Evolutionary conservation across 139 green algal genomes (phyloP).

Genomic region (Chlorella sp.): DNA sequence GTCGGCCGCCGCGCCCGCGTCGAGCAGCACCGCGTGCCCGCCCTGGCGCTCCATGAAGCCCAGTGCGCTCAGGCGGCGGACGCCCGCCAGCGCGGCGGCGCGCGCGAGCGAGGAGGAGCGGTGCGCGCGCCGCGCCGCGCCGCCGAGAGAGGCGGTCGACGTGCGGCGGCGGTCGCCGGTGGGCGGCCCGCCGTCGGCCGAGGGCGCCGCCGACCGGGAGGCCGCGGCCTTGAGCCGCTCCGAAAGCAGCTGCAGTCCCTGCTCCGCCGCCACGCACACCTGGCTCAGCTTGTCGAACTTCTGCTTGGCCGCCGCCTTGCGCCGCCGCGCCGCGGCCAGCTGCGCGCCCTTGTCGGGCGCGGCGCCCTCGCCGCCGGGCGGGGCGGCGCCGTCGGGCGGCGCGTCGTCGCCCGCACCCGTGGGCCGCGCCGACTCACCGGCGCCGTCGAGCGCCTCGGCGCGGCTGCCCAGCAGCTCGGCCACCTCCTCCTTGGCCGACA

Average conservation of each 20-base stretch:
- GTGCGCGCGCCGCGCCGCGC: too few species aligned
- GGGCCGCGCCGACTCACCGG: background rate
- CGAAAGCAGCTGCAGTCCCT: constrained; percentile 31
- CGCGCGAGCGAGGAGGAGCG: too few species aligned
- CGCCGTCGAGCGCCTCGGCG: constrained; percentile 52
- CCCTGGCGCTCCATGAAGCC: constrained; percentile 5
- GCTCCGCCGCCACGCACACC: constrained; percentile 68
- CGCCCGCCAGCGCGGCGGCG: too few species aligned
- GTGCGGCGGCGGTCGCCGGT: background rate
- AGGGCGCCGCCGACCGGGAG: background rate
- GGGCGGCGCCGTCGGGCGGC: background rate
- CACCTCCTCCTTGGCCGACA: constrained; percentile 66
- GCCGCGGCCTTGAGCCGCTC: constrained; percentile 22
- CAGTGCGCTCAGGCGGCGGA: constrained; percentile 2
- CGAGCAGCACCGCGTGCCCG: constrained; percentile 4
- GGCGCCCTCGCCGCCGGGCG: background rate
- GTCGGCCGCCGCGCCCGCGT: background rate
- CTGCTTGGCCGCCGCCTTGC: constrained; percentile 25
- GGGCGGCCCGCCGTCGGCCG: background rate
- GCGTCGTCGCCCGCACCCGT: background rate
- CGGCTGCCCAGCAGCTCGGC: constrained; percentile 49
- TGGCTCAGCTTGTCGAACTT: constrained; percentile 69
- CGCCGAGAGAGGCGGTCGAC: too few species aligned
- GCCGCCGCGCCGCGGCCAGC: constrained; percentile 40
- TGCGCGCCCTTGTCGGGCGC: constrained; percentile 5